These are phyloP conservation scores for Sclerotinia subarctica DNA, from an alignment of 2,329 filamentous ascomycete species.

Conservation along the genomic window DNA sequence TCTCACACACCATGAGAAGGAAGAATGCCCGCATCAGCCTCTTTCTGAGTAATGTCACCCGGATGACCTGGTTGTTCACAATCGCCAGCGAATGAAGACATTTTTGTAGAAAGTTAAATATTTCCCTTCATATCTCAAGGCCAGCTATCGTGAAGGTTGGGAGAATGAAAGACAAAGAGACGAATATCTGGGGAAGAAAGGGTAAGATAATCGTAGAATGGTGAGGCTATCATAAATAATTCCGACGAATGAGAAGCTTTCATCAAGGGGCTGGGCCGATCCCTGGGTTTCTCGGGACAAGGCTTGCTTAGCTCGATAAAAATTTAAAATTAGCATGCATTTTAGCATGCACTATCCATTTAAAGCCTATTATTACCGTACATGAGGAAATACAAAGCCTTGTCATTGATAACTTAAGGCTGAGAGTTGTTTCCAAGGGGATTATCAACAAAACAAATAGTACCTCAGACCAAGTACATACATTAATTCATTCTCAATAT, in stretches of 20 bases:
- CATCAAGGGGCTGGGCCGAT: conserved; percentile 6
- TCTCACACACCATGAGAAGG: conserved; percentile 46
- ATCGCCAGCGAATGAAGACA: conserved; percentile 26
- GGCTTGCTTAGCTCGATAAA: conserved; percentile 2
- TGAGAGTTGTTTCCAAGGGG: neutral
- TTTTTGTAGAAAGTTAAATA: conserved; percentile 16
- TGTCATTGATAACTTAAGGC: neutral
- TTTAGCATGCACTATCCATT: conserved; percentile 18
- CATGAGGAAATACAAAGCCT: neutral
- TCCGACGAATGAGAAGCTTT: conserved; percentile 16
- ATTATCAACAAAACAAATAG: neutral
- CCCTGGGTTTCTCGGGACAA: neutral
- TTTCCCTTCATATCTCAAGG: conserved; percentile 21
- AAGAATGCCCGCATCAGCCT: conserved; percentile 42
- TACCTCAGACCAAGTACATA: neutral
- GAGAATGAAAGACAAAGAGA: conserved; percentile 11
- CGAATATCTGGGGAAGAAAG: neutral
- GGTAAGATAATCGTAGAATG: conserved; percentile 6
- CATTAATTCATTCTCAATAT: conserved; percentile 47
- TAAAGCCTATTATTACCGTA: neutral
- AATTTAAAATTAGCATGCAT: conserved; percentile 16
- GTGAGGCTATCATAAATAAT: conserved; percentile 15
- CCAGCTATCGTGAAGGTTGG: conserved; percentile 1
- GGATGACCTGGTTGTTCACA: conserved; percentile 26
- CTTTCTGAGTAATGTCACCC: conserved; percentile 31